phyloP scores from a whole-genome alignment of 176 grass and related monocot species.

The Bolboschoenus planiculmis region DNA sequence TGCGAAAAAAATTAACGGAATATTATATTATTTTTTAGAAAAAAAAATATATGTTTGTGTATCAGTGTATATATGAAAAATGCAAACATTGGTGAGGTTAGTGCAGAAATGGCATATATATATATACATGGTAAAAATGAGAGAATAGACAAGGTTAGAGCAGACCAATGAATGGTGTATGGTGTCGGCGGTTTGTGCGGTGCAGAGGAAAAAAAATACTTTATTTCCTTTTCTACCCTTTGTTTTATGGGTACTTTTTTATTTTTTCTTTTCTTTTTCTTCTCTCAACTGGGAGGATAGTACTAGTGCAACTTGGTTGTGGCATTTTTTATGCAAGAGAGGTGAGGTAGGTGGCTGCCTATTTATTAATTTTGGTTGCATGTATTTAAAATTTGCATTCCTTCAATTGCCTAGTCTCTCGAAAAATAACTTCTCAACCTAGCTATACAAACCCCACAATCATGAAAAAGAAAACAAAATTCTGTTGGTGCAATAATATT shows the following conservation, averaged over 20 bases:
- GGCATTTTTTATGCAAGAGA: constrained; percentile 20
- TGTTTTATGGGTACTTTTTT: not conserved
- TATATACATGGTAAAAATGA: not conserved
- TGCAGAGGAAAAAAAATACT: constrained; percentile 9
- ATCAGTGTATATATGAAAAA: not conserved
- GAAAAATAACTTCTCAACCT: not conserved
- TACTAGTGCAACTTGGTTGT: constrained; percentile 16
- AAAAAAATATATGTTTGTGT: not conserved
- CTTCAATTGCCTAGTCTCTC: not conserved
- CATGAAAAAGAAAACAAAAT: not conserved
- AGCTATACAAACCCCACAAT: not conserved
- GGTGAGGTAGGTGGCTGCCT: constrained; percentile 18
- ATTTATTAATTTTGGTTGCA: constrained; percentile 20
- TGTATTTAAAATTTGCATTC: constrained; percentile 14
- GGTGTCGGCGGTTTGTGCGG: constrained; percentile 25
- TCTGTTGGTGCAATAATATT: not conserved
- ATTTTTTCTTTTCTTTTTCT: not conserved
- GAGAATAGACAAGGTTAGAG: not conserved
- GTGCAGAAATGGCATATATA: not conserved
- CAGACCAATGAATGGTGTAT: not conserved
- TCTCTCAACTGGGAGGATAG: not conserved
- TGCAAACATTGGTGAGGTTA: not conserved
- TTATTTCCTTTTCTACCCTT: not conserved
- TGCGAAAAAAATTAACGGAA: not conserved
- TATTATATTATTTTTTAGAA: not conserved